phyloP scores from a whole-genome alignment of 2,329 filamentous ascomycete species.

The Leptosphaerulina australis region DNA sequence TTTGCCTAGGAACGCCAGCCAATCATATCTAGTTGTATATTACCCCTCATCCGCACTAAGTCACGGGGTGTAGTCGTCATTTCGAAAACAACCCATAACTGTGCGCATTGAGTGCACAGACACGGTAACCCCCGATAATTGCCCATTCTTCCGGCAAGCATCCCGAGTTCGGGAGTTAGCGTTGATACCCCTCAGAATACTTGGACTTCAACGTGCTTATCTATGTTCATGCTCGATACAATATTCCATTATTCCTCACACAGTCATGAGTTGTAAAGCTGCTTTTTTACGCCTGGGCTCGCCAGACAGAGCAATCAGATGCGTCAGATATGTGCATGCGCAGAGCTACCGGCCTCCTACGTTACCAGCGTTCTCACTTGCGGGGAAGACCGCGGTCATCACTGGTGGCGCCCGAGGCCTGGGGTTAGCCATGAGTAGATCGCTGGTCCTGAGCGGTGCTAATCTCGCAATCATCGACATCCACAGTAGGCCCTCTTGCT shows the following conservation, averaged over 20 bases:
- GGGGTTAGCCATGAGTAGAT: background rate
- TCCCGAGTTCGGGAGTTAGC: too few species aligned
- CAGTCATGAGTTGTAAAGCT: background rate
- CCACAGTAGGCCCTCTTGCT: background rate
- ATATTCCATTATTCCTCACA: background rate
- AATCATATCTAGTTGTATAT: too few species aligned
- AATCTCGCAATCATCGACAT: background rate
- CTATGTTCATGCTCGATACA: too few species aligned
- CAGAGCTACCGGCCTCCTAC: background rate
- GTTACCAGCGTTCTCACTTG: background rate
- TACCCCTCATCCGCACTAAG: too few species aligned
- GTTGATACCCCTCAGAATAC: too few species aligned
- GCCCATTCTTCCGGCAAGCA: too few species aligned
- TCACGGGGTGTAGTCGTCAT: too few species aligned
- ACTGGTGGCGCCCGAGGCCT: background rate
- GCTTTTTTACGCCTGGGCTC: background rate
- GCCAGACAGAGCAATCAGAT: background rate
- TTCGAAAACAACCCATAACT: too few species aligned
- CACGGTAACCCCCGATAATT: too few species aligned
- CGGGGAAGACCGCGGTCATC: background rate
- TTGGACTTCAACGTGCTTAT: too few species aligned
- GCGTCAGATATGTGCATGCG: background rate
- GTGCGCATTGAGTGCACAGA: too few species aligned
- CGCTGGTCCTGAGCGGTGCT: background rate
- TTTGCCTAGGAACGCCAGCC: too few species aligned